phyloP scores from a whole-genome alignment of 2,329 filamentous ascomycete species.

The Penicillium oxalicum region DNA sequence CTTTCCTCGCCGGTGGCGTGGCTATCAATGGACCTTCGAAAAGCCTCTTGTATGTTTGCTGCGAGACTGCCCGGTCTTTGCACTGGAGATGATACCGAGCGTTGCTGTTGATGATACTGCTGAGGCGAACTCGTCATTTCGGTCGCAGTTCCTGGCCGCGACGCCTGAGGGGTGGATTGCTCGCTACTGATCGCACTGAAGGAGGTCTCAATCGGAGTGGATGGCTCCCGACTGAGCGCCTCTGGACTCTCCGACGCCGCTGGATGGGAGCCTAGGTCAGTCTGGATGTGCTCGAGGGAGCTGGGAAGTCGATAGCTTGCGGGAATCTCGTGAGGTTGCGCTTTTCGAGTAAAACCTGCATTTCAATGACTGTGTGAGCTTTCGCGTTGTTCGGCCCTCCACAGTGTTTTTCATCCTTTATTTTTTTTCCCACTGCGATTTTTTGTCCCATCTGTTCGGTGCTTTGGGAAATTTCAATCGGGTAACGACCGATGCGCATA shows the following conservation, averaged over 20 bases:
- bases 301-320: constrained; percentile 1
- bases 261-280: constrained; percentile 2
- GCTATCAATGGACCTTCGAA: constrained; percentile 44
- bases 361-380: background rate
- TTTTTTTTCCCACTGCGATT: too few species aligned
- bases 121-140: constrained; percentile 25
- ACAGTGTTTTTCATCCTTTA: background rate
- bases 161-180: constrained; percentile 38
- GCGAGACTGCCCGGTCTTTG: constrained; percentile 29
- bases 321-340: constrained; percentile 8
- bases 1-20: constrained; percentile 54
- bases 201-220: constrained; percentile 15
- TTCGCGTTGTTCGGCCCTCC: too few species aligned
- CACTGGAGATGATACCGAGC: constrained; percentile 34
- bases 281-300: constrained; percentile 7
- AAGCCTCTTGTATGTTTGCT: constrained; percentile 39
- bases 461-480: background rate
- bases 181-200: constrained; percentile 27
- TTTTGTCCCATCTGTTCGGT: background rate
- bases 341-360: constrained; percentile 19
- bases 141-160: constrained; percentile 32
- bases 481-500: constrained; percentile 20
- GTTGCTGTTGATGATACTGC: constrained; percentile 19
- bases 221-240: constrained; percentile 11
- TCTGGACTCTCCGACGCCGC: constrained; percentile 10